These are phyloP conservation scores for Athelia psychrophila DNA, from an alignment of 1,284 basidiomycete species.

Conservation along the genomic window DNA sequence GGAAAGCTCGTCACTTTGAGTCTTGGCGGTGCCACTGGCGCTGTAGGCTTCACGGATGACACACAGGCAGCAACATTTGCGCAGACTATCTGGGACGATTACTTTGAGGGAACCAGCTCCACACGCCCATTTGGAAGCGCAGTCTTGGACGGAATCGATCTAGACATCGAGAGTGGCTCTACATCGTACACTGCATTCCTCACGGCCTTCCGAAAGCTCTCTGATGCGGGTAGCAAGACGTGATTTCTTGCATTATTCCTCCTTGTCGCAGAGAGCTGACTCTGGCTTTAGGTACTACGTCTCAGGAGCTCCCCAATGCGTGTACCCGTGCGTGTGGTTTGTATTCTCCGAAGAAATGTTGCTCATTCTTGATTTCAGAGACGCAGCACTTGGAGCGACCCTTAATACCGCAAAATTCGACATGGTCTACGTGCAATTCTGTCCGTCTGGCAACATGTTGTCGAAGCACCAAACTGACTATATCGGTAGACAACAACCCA, in stretches of 20 bases:
- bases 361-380: constrained; percentile 32
- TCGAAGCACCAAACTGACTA: constrained; percentile 5
- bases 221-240: constrained; percentile 50
- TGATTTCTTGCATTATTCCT: constrained; percentile 21
- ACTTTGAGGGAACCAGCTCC: constrained; percentile 53
- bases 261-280: constrained; percentile 1
- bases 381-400: constrained; percentile 47
- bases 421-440: constrained; percentile 54
- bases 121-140: constrained; percentile 62
- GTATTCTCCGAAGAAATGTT: not conserved
- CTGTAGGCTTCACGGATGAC: constrained; percentile 55
- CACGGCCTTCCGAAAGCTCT: constrained; percentile 50
- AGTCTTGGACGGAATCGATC: constrained; percentile 62
- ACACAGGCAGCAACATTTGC: constrained; percentile 50
- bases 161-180: constrained; percentile 65
- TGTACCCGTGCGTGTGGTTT: constrained; percentile 32
- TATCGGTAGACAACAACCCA: constrained; percentile 44
- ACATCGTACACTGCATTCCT: constrained; percentile 59
- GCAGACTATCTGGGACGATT: constrained; percentile 62
- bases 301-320: constrained; percentile 54
- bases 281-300: constrained; percentile 49
- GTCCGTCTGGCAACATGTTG: constrained; percentile 18
- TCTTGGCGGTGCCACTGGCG: constrained; percentile 48
- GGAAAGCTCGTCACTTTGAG: constrained; percentile 59
- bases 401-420: constrained; percentile 54